Base-by-base conservation (phyloP, 2,329 filamentous ascomycete species). In the Annulohypoxylon truncatum region DNA sequence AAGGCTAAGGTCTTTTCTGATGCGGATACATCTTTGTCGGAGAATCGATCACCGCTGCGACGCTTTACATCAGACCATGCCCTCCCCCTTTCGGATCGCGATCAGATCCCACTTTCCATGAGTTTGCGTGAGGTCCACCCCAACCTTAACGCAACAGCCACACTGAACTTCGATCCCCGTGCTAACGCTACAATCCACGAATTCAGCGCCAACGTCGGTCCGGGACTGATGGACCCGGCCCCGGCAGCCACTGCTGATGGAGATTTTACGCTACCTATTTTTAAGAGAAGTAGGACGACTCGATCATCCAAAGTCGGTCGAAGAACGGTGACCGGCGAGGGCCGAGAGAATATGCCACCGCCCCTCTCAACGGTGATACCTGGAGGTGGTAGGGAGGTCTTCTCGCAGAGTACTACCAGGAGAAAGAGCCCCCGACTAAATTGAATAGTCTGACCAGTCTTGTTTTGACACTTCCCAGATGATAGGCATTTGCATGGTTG, bases 91-190 rank as follows among this genome's bases (percentile, higher is more conserved):
- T 50, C 64, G 20, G 68, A 72, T 53, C 68, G 67, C 22, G 64
- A 71, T 8, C 71, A 69, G 22, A 76, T 72, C 68, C 76, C 77
- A 12, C 71, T 81, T 26, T 78, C 77, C 64, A 80, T 77, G 76
- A 85, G 84, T 68, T 80, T 88, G 48, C 83, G 85, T 40, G 86
- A 88, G 74, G 81, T 88, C 33, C 84, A 87, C 73, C 84, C 84
- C 31, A 85, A 85, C 69, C 75, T 84, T 24, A 80, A 81, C 63
- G 71, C 73, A n/a, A 83, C 79, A 67, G 78, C 79, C n/a, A 71
- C 75, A 7, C 72, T 78, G 24, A 68, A 72, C 59, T 83, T 84
- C 62, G 83, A 86, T 48, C 77, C 82, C 1, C 76, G 79, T 9
- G 75, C 78, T 8, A 84, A 80, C 74, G 78, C 77, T 46, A 77